These are phyloP conservation scores for Ustilago vetiveriae DNA, from an alignment of 1,284 basidiomycete genomes.

Conservation along the genomic window DNA sequence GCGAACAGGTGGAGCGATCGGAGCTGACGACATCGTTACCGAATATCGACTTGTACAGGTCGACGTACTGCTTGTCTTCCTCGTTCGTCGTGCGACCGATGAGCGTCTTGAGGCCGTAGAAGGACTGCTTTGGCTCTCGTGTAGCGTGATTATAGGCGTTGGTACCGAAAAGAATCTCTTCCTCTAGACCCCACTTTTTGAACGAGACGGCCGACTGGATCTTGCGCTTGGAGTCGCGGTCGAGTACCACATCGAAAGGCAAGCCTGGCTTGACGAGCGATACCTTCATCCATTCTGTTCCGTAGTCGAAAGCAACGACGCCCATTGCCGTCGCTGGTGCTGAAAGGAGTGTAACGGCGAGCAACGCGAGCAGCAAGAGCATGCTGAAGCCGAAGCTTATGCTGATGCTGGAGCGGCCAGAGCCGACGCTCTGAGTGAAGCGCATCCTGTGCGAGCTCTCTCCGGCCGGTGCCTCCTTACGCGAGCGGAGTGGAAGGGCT, in stretches of 20 bases:
- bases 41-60: slow-evolving; percentile 47
- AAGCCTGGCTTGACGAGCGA: slow-evolving; percentile 94
- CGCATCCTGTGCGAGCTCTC: slow-evolving; percentile 12
- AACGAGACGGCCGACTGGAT: slow-evolving; percentile 78
- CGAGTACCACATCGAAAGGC: slow-evolving; percentile 94
- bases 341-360: slow-evolving; percentile 26
- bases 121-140: slow-evolving; percentile 87
- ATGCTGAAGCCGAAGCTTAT: slow-evolving; percentile 20
- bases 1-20: slow-evolving; percentile 48
- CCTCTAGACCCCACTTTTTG: slow-evolving; percentile 57
- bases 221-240: slow-evolving; percentile 96
- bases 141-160: slow-evolving; percentile 88
- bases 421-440: slow-evolving; percentile 8
- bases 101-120: slow-evolving; percentile 86
- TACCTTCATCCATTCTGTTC: slow-evolving; percentile 74
- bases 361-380: slow-evolving; percentile 24
- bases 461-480: neutral
- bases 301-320: slow-evolving; percentile 66
- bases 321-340: slow-evolving; percentile 51
- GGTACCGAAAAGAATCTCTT: slow-evolving; percentile 84
- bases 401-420: neutral
- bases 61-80: slow-evolving; percentile 34
- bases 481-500: too few relatives aligned
- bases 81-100: slow-evolving; percentile 71
- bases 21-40: slow-evolving; percentile 52